These are phyloP conservation scores for Citeromyces nyonsensis DNA, from an alignment of 805 yeast species.

Conservation along the genomic window DNA sequence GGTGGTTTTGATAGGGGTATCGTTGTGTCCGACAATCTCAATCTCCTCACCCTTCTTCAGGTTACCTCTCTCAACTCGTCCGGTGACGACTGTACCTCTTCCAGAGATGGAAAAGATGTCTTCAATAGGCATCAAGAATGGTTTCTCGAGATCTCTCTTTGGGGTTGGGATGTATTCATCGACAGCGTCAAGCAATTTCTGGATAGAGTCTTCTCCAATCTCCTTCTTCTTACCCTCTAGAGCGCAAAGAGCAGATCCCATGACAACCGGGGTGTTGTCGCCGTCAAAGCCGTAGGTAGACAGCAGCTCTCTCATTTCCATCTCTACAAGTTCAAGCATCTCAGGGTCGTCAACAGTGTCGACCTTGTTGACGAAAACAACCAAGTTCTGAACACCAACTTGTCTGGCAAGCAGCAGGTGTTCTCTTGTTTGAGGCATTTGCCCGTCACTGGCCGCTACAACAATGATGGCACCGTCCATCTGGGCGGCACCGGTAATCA, in stretches of 20 bases:
- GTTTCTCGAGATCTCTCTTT: slow-evolving; percentile 85
- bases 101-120: slow-evolving; percentile 97
- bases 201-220: slow-evolving; percentile 78
- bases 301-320: slow-evolving; percentile 98
- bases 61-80: slow-evolving; percentile 97
- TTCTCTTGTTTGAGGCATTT: slow-evolving; percentile 99
- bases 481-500: slow-evolving; percentile 99
- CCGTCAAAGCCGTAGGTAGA: slow-evolving; percentile 92
- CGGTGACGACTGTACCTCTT: slow-evolving; percentile 98
- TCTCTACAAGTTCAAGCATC: slow-evolving; percentile 97
- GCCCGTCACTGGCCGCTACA: slow-evolving; percentile 98
- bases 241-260: slow-evolving; percentile 98
- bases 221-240: slow-evolving; percentile 79
- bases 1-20: slow-evolving; percentile 77
- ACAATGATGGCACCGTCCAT: slow-evolving; percentile 99
- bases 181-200: slow-evolving; percentile 77
- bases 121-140: slow-evolving; percentile 95
- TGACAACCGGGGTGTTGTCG: slow-evolving; percentile 92
- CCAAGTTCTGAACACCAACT: slow-evolving; percentile 96
- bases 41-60: slow-evolving; percentile 97
- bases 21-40: slow-evolving; percentile 89
- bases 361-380: slow-evolving; percentile 95
- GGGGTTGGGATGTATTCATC: slow-evolving; percentile 96
- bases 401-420: slow-evolving; percentile 97
- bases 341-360: slow-evolving; percentile 97